Conservation (phyloP, 1,139 yeast genomes). For the Candida sanyaensis region DNA sequence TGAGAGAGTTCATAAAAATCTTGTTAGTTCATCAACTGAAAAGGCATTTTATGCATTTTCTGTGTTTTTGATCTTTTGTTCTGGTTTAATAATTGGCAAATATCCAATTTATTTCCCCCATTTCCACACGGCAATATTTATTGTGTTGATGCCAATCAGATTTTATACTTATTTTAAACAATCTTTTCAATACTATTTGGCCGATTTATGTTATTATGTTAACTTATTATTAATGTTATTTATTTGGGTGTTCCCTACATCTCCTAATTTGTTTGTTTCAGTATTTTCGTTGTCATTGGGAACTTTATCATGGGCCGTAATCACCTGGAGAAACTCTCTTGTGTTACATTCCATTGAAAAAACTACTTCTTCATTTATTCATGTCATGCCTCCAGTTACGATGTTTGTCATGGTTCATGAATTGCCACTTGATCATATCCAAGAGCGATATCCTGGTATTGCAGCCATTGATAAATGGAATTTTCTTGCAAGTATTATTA, state of each 20-base stretch:
- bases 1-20: conserved; percentile 48
- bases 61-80: conserved; percentile 63
- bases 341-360: conserved; percentile 92
- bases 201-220: conserved; percentile 92
- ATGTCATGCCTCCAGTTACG: conserved; percentile 85
- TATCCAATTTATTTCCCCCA: conserved; percentile 77
- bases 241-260: conserved; percentile 81
- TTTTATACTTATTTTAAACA: conserved; percentile 79
- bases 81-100: conserved; percentile 78
- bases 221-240: conserved; percentile 68
- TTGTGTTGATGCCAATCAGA: conserved; percentile 78
- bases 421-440: conserved; percentile 56
- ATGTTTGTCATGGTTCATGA: conserved; percentile 88
- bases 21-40: conserved; percentile 67
- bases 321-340: conserved; percentile 93
- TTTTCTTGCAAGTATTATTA: conserved; percentile 66
- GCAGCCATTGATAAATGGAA: conserved; percentile 67
- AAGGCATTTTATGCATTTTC: conserved; percentile 81
- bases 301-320: conserved; percentile 88
- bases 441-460: conserved; percentile 77
- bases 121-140: conserved; percentile 65
- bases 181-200: conserved; percentile 83
- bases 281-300: conserved; percentile 90
- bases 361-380: conserved; percentile 91
- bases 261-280: conserved; percentile 70